Evolutionary conservation across 2,329 filamentous ascomycete genomes (phyloP), one percentile per base, ranked within the genome.

Genomic region (Sporothrix protearum): DNA sequence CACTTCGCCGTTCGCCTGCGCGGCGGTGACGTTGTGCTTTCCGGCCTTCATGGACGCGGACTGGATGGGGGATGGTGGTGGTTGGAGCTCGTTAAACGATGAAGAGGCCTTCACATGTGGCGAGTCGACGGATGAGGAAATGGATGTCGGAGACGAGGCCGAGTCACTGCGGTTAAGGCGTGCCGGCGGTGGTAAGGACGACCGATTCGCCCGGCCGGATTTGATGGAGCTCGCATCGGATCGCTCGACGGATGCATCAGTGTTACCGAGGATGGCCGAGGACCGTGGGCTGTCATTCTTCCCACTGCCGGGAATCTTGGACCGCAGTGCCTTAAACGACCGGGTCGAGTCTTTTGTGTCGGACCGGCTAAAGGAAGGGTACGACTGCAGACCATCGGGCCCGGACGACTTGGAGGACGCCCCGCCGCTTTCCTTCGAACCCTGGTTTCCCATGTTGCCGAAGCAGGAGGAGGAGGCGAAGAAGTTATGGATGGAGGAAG

Each of bases 271-370:
- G 33, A 92, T 84, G 49, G 87, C 85, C 14, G 94, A 97, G 75
- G 86, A 89, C 75, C 93, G 87, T 28, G 94, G 94, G 79, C 94
- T 97, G 78, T 97, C 94, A 61, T 84, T 88, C 78, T 88, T 92
- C 74, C 85, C 85, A 75, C 81, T 85, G 47, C 91, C 92, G 1
- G 92, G 93, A 73, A 97, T 97, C 82, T 97, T 97, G 74, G 93
- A 96, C 73, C 93, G 88, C 76, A 98, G 87, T 51, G 89, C 91
- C 76, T 92, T 89, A 80, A 97, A 90, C 4, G 94, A 97, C 75
- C 94, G 91, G 42, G 91, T 89, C 7, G 94, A 97, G 75, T 97
- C 94, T 80, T 94, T 95, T 36, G 95, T 98, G 79, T 98, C 95
- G 71, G 94, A 93, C 79, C 92, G 91, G 82, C 91, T 92, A 80